A percentile compares a stretch with the other conserved stretches of the same genome.
phyloP scores from a whole-genome alignment of 1,284 basidiomycete genomes.

The Peniophora sp. region DNA sequence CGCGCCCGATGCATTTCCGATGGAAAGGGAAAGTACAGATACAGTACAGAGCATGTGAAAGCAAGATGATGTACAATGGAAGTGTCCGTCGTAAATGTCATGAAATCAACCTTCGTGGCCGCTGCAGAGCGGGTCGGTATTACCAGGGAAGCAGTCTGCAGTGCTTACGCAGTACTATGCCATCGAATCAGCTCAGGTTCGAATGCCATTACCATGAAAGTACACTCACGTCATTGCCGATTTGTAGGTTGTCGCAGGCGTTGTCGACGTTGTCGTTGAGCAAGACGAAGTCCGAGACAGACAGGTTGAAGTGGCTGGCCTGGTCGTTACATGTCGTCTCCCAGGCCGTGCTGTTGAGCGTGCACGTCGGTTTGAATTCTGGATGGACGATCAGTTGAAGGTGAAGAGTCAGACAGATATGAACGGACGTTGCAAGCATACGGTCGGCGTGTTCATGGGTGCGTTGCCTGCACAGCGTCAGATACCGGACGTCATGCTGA shows the following conservation, averaged over 20 bases:
- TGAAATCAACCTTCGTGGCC: not conserved
- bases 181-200: not conserved
- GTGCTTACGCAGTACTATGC: not conserved
- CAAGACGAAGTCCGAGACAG: not conserved
- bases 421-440: not conserved
- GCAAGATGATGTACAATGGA: too few species aligned
- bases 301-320: not conserved
- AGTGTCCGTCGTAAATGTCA: too few species aligned
- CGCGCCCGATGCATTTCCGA: too few species aligned
- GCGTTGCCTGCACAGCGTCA: not conserved
- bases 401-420: too few species aligned
- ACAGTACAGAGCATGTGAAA: too few species aligned
- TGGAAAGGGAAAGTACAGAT: too few species aligned
- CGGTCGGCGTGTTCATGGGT: not conserved
- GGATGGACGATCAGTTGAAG: too few species aligned
- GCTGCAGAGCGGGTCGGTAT: not conserved
- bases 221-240: not conserved
- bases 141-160: not conserved
- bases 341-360: not conserved
- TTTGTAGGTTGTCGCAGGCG: not conserved
- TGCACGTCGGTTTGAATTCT: not conserved
- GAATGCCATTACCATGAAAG: not conserved
- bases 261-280: not conserved
- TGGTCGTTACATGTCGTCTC: not conserved
- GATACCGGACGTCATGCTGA: not conserved